Conservation (phyloP, 108 stramenopile species). For the Fragilaria crotonensis region DNA sequence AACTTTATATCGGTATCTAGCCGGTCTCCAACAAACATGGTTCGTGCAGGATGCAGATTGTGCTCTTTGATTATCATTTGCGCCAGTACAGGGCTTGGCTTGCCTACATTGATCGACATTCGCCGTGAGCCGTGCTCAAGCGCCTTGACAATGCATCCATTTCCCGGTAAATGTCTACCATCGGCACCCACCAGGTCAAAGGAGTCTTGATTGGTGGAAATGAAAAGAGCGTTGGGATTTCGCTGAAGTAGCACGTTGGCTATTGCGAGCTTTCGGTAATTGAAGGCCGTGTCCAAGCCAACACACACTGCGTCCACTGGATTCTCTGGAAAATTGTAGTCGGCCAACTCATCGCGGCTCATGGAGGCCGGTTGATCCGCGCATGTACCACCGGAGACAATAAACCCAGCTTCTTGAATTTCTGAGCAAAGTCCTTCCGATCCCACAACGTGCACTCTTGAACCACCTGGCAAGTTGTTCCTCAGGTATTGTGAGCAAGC, state of each 20-base stretch:
- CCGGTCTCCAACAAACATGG: conserved; percentile 84
- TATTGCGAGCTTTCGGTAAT: conserved; percentile 70
- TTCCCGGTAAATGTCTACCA: conserved; percentile 66
- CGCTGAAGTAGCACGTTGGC: conserved; percentile 65
- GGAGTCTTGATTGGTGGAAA: conserved; percentile 80
- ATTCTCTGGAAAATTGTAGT: conserved; percentile 41
- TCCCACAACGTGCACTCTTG: conserved; percentile 71
- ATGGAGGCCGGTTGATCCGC: conserved; percentile 21
- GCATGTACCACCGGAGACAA: conserved; percentile 24
- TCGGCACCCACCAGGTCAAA: conserved; percentile 67
- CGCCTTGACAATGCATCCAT: conserved; percentile 59
- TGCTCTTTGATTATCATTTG: conserved; percentile 34
- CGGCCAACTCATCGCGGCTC: conserved; percentile 59
- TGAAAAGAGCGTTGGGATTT: conserved; percentile 59
- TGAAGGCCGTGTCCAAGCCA: conserved; percentile 67
- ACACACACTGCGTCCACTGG: conserved; percentile 65
- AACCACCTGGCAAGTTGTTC: conserved; percentile 9
- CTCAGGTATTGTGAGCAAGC: conserved; percentile 52
- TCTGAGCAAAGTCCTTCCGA: conserved; percentile 63
- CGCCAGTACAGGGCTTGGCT: conserved; percentile 54
- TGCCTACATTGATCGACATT: conserved; percentile 69
- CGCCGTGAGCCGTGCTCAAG: conserved; percentile 57
- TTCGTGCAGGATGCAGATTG: conserved; percentile 33
- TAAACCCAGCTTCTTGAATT: conserved; percentile 41
- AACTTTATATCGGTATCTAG: conserved; percentile 84